phyloP scores from a whole-genome alignment of 148 eudicot genomes.

The Suaeda aralocaspica region DNA sequence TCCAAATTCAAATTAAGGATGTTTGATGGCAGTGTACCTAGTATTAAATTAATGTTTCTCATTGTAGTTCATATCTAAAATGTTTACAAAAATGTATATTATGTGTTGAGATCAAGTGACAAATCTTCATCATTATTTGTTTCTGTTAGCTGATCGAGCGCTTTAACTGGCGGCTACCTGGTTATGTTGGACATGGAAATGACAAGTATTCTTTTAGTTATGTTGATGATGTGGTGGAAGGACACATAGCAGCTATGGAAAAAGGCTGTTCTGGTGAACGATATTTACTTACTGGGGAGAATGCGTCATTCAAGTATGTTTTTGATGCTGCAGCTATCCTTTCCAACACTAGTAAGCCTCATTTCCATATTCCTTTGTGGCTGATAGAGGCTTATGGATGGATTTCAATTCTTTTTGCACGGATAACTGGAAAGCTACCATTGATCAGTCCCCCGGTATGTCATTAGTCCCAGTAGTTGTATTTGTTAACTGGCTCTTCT shows the following conservation, averaged over 20 bases:
- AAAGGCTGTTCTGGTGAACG: constrained; percentile 77
- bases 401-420: constrained; percentile 53
- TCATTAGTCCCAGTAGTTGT: neutral
- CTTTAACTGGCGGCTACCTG: constrained; percentile 76
- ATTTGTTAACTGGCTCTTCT: neutral
- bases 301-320: constrained; percentile 80
- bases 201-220: constrained; percentile 70
- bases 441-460: constrained; percentile 88
- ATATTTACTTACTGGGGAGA: constrained; percentile 90
- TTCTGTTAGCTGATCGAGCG: constrained; percentile 66
- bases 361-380: constrained; percentile 51
- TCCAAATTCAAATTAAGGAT: no score
- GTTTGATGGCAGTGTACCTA: no score
- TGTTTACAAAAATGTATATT: constrained; percentile 4
- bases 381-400: constrained; percentile 62
- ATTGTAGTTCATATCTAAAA: neutral
- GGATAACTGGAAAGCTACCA: constrained; percentile 77
- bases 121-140: no score
- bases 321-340: constrained; percentile 68
- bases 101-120: no score
- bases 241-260: constrained; percentile 69
- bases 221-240: constrained; percentile 85
- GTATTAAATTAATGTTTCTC: no score
- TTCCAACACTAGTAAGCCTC: constrained; percentile 57
- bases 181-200: constrained; percentile 66